A percentile compares a stretch with the other conserved stretches of the same genome.
Evolutionary conservation across 2,329 filamentous ascomycete species (phyloP).

Genomic region (Tolypocladium nubicola): DNA sequence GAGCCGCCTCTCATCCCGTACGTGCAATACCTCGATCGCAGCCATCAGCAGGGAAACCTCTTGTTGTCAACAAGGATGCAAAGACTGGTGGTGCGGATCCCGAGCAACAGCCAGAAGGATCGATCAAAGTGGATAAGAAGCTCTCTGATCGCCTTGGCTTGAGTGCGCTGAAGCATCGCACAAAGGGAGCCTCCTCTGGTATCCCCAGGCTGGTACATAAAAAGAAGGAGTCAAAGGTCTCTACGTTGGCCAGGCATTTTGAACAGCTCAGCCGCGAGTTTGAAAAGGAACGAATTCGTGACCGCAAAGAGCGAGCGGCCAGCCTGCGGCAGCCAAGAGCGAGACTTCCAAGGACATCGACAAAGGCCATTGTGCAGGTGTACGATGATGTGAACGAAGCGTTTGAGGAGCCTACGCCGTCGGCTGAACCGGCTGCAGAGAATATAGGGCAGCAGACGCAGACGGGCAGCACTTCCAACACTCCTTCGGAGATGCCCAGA

Average conservation of each 20-base stretch:
- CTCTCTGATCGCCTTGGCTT: constrained; percentile 64
- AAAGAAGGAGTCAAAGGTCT: constrained; percentile 68
- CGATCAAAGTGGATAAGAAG: constrained; percentile 57
- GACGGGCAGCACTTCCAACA: constrained; percentile 10
- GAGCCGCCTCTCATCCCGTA: constrained; percentile 41
- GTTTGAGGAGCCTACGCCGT: constrained; percentile 66
- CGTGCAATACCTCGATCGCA: constrained; percentile 35
- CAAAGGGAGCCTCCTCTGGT: constrained; percentile 55
- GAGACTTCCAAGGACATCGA: constrained; percentile 74
- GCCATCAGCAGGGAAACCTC: constrained; percentile 31
- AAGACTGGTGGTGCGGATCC: constrained; percentile 15
- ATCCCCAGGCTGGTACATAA: constrained; percentile 82
- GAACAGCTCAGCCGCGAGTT: constrained; percentile 96
- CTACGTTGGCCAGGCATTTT: constrained; percentile 87
- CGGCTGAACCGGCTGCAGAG: constrained; percentile 30
- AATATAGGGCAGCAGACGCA: constrained; percentile 6
- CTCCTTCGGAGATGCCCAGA: constrained; percentile 8
- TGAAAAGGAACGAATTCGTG: constrained; percentile 82
- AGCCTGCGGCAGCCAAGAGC: constrained; percentile 66
- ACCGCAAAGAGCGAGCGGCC: constrained; percentile 70
- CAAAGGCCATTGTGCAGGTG: constrained; percentile 92
- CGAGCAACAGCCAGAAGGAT: constrained; percentile 23
- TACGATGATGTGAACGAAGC: constrained; percentile 92
- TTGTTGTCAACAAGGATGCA: constrained; percentile 24
- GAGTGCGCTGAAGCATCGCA: constrained; percentile 48